Evolutionary conservation across 257 asterid genomes (phyloP).

Genomic region (Pogostemon cablin): DNA sequence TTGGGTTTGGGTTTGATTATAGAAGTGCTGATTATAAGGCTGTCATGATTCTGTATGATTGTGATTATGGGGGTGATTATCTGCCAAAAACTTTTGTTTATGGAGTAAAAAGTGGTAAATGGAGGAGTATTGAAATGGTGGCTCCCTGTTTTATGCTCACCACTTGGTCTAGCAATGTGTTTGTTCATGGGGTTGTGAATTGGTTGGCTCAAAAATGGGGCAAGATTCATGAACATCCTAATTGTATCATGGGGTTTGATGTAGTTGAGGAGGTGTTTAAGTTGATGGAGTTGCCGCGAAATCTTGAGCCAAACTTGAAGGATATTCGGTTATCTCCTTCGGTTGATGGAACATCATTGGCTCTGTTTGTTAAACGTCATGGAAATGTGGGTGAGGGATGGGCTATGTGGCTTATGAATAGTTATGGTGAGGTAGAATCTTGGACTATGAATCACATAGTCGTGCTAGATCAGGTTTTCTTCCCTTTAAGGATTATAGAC

Average conservation of each 20-base stretch:
- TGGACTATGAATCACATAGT: conserved; percentile 35
- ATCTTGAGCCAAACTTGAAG: conserved; percentile 24
- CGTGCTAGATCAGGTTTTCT: conserved; percentile 20
- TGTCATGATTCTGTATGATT: conserved; percentile 36
- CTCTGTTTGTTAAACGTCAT: conserved; percentile 33
- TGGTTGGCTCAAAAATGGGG: conserved; percentile 42
- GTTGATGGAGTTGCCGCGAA: conserved; percentile 38
- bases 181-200: conserved; percentile 45
- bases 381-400: conserved; percentile 33
- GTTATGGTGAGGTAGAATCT: conserved; percentile 39
- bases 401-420: conserved; percentile 48
- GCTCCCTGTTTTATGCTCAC: conserved; percentile 44
- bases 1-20: conserved; percentile 48
- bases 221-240: conserved; percentile 11
- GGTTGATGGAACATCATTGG: conserved; percentile 36
- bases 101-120: conserved; percentile 29
- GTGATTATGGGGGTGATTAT: conserved; percentile 28
- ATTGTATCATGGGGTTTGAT: conserved; percentile 48
- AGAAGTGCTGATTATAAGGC: conserved; percentile 34
- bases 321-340: conserved; percentile 32
- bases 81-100: conserved; percentile 33
- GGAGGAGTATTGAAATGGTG: conserved; percentile 34
- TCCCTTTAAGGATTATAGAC: conserved; percentile 38
- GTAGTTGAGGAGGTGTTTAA: conserved; percentile 38
- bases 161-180: conserved; percentile 40